These are phyloP conservation scores for Salix viminalis DNA, from an alignment of 345 rosid species.

Conservation along the genomic window DNA sequence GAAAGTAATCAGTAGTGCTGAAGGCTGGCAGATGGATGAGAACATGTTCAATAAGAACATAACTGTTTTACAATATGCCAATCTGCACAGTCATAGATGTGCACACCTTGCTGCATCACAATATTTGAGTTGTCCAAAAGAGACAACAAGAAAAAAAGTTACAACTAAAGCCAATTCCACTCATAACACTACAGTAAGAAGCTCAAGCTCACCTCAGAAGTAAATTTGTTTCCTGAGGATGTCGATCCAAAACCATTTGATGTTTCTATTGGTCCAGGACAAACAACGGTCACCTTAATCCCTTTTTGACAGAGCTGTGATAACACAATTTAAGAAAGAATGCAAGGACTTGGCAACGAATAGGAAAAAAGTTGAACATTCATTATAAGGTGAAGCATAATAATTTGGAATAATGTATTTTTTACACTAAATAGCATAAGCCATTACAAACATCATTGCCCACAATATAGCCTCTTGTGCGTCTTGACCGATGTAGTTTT, in stretches of 20 bases:
- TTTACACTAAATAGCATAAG: not conserved
- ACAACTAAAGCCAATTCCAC: not conserved
- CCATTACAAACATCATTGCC: not conserved
- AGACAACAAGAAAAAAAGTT: not conserved
- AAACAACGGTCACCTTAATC: conserved; percentile 83
- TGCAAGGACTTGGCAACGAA: not conserved
- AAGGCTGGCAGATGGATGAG: not conserved
- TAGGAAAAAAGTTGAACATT: not conserved
- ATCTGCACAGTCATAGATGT: not conserved
- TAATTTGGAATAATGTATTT: not conserved
- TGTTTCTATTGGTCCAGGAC: conserved; percentile 92
- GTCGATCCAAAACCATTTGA: conserved; percentile 54
- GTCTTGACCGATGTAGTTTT: not conserved
- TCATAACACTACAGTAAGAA: not conserved
- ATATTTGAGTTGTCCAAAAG: not conserved
- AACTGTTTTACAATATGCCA: not conserved
- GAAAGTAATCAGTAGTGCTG: not conserved
- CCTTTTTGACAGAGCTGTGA: conserved; percentile 74
- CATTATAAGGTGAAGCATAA: not conserved
- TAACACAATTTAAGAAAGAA: conserved; percentile 8
- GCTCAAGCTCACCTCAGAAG: conserved; percentile 45
- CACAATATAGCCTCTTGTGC: not conserved
- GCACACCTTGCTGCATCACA: not conserved
- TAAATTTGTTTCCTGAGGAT: conserved; percentile 37
- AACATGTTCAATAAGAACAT: not conserved